Evolutionary conservation across 768 basidiomycete species (phyloP).

Genomic region (Hemileccinum impolitum): DNA sequence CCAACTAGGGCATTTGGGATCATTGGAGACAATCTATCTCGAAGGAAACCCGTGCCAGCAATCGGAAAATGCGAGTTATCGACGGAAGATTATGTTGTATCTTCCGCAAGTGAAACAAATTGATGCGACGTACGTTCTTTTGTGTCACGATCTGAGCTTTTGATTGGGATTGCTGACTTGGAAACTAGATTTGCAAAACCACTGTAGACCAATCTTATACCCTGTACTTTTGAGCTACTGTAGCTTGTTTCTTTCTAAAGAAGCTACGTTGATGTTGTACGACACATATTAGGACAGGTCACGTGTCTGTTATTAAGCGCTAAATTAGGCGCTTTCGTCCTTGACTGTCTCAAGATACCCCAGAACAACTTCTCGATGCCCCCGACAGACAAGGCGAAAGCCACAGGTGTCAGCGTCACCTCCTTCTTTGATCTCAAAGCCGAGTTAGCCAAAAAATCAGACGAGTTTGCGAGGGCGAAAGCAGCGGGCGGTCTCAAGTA

Average conservation of each 20-base stretch:
- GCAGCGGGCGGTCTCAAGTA: slow-evolving; percentile 48
- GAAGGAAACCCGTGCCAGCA: slow-evolving; percentile 93
- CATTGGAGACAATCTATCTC: slow-evolving; percentile 86
- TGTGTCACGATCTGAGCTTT: neutral
- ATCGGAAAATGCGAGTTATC: slow-evolving; percentile 71
- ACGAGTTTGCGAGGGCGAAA: slow-evolving; percentile 65
- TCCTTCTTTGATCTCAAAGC: slow-evolving; percentile 84
- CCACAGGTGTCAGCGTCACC: slow-evolving; percentile 64
- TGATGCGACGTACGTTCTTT: slow-evolving; percentile 84
- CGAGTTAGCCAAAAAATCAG: slow-evolving; percentile 44
- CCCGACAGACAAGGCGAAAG: slow-evolving; percentile 55
- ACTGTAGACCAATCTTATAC: slow-evolving; percentile 78
- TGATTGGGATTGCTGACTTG: slow-evolving; percentile 1
- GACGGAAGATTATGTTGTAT: slow-evolving; percentile 85
- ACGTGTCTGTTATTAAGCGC: neutral
- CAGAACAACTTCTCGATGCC: slow-evolving; percentile 33
- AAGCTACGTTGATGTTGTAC: no score
- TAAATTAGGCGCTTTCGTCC: no score
- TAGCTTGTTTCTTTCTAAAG: no score
- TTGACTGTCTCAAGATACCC: slow-evolving; percentile 3
- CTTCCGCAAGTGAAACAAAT: slow-evolving; percentile 90
- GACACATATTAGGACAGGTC: no score
- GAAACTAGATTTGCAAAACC: slow-evolving; percentile 47
- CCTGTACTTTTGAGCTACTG: slow-evolving; percentile 39
- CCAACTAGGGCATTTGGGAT: slow-evolving; percentile 56